phyloP scores from a whole-genome alignment of 106 monocot species.

The Acanthochlamys bracteata region DNA sequence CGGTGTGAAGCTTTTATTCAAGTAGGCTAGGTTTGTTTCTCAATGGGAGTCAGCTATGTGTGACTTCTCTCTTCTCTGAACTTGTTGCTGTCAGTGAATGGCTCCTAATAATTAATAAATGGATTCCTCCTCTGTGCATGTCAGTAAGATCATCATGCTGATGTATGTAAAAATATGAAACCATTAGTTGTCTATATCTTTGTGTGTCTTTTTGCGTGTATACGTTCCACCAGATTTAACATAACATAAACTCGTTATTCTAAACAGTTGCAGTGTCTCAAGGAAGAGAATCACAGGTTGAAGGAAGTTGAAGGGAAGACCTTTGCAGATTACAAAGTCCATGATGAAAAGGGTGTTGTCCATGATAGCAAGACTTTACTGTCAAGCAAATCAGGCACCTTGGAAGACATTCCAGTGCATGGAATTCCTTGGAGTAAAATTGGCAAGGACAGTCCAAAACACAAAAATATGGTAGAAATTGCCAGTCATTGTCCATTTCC shows the following conservation, averaged over 20 bases:
- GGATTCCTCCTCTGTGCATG: no score
- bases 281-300: constrained; percentile 36
- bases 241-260: neutral
- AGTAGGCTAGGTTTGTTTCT: no score
- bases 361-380: constrained; percentile 7
- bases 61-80: no score
- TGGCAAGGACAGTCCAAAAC: constrained; percentile 7
- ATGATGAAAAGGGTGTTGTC: constrained; percentile 2
- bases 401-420: constrained; percentile 7
- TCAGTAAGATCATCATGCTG: no score
- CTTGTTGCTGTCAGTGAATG: no score
- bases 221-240: no score
- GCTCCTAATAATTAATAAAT: no score
- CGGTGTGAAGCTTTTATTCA: no score
- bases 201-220: neutral
- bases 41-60: no score
- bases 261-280: constrained; percentile 48
- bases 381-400: neutral
- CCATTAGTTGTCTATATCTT: neutral
- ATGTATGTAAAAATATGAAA: no score
- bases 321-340: constrained; percentile 14
- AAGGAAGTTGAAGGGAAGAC: constrained; percentile 28
- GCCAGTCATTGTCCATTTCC: neutral
- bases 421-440: constrained; percentile 13
- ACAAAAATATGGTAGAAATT: neutral